Evolutionary conservation across 768 basidiomycete species (phyloP), one percentile per base, ranked within the genome.

Genomic region (Termitomyces heimii): DNA sequence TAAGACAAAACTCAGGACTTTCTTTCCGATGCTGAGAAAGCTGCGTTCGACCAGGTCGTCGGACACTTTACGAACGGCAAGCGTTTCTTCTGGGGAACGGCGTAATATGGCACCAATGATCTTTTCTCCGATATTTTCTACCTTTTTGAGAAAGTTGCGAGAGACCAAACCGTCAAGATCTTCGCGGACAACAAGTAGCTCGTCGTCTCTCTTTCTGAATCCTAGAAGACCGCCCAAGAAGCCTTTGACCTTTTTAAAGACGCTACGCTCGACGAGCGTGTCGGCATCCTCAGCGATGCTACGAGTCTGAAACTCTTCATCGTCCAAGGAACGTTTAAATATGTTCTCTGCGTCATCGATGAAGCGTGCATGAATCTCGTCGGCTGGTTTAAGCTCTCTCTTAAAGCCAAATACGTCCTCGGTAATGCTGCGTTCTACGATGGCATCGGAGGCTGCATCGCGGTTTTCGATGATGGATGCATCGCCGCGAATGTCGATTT

Each of bases 311-410:
- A 60, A 22, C n/a, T 56, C 50, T 14, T 47, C 29, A 5, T 60
- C 51, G 31, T 55, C 34, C 18, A 43, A 35, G 5, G 55, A 53
- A 14, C 59, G 55, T n/a, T 22, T n/a, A 26, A 49, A 35, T 10
- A 55, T 18, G 2, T 52, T 32, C 18, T 54, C 53, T 35, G 51
- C 40, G n/a, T 56, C 46, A 31, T 54, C 50, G 20, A 42, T 31
- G 56, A 51, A 26, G 31, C 57, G 54, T 4, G 53, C 12, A 14
- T 54, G n/a, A 18, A 58, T 47, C 22, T 46, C 49, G 29, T 52
- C 37, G 1, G n/a, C 14, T 37, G 49, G 24, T 37, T 37, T 9
- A 2, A 35, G n/a, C 48, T 46, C 54, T 32, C 48, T 31, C 31
- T 34, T 44, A 24, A 51, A 51, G 18, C 16, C 35, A 26, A 8